Conservation (phyloP, 495 filamentous ascomycete genomes). For the Penicillium goetzii region DNA sequence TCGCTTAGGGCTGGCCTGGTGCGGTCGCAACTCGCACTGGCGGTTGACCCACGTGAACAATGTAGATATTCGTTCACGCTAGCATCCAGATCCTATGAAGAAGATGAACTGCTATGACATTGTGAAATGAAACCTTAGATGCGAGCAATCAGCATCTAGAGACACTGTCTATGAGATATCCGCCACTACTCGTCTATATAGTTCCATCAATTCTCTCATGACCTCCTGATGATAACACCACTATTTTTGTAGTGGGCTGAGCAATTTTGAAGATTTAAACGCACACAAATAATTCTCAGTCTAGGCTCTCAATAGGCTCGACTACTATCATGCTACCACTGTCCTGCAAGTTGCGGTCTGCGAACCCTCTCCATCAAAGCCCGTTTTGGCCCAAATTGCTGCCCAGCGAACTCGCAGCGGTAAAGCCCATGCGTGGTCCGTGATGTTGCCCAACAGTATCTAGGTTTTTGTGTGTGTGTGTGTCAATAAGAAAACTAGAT, state of each 20-base stretch:
- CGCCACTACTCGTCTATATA: background rate
- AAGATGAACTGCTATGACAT: background rate
- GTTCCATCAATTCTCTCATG: background rate
- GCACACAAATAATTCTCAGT: constrained; percentile 4
- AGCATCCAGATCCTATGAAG: background rate
- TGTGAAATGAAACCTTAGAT: background rate
- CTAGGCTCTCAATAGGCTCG: constrained; percentile 4
- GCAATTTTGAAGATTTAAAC: constrained; percentile 4
- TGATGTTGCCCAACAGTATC: constrained; percentile 41
- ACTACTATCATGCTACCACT: background rate
- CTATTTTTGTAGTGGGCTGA: constrained; percentile 19
- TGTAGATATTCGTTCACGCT: constrained; percentile 6
- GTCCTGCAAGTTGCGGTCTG: constrained; percentile 46
- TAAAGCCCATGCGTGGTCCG: constrained; percentile 42
- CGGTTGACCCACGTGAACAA: background rate
- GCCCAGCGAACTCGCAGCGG: constrained; percentile 44
- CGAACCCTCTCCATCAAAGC: constrained; percentile 24
- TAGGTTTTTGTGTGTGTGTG: constrained; percentile 16
- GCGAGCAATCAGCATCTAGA: background rate
- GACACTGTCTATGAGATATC: constrained; percentile 1
- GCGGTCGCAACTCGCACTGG: constrained; percentile 17
- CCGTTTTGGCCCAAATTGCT: constrained; percentile 39
- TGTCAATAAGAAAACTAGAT: constrained; percentile 22
- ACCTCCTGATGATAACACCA: background rate
- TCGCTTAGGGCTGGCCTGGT: constrained; percentile 11